phyloP scores from a whole-genome alignment of 441 rosid species.

The Theobroma grandiflorum region DNA sequence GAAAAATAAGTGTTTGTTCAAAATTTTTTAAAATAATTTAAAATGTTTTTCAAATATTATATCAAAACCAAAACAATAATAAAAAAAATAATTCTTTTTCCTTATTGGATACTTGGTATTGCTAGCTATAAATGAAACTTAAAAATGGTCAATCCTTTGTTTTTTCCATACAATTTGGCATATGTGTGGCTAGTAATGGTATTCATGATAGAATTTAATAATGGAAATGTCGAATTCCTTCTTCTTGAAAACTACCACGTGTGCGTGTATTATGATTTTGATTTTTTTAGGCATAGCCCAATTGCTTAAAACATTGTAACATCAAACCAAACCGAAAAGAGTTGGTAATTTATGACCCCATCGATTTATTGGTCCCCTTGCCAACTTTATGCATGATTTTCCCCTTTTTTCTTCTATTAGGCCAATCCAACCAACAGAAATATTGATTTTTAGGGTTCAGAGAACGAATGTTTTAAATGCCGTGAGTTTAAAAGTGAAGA shows the following conservation, averaged over 20 bases:
- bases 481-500: too few species aligned
- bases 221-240: not conserved
- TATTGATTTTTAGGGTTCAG: not conserved
- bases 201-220: too few species aligned
- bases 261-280: not conserved
- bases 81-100: too few species aligned
- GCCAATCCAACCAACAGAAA: not conserved
- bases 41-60: too few species aligned
- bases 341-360: not conserved
- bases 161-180: too few species aligned
- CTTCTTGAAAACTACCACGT: not conserved
- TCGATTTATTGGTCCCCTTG: not conserved
- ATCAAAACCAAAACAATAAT: too few species aligned
- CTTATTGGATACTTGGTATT: too few species aligned
- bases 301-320: not conserved
- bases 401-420: not conserved
- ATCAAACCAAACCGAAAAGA: not conserved
- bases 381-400: too few species aligned
- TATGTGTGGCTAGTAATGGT: not conserved
- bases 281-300: not conserved
- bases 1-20: too few species aligned
- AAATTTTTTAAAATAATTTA: too few species aligned
- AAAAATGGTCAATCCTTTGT: not conserved
- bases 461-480: not conserved
- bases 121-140: not conserved